Base-by-base conservation (phyloP, 306 rosid species). In the Corylus americana region DNA sequence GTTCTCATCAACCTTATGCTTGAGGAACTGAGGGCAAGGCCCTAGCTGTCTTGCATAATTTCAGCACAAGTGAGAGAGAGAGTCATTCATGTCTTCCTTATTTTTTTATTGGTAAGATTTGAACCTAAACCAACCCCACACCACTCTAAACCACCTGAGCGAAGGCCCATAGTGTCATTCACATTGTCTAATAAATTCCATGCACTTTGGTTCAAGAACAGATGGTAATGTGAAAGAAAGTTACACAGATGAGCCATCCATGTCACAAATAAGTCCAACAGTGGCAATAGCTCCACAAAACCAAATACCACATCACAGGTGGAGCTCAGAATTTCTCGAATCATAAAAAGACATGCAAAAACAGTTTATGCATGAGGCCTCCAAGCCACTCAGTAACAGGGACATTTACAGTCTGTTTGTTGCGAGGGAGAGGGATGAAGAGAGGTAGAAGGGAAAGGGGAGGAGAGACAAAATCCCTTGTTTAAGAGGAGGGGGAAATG, bases 291-390 rank as follows among this genome's bases (percentile, higher is more conserved):
- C 45, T 42, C 45, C 45, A 42, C 45, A 42, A 42, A 42, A 31
- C 42, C 17, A 62, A 29, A 62, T 31, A 27, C 29, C 69, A 29
- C 69, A 29, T 27, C 16, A 62, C 69, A 62, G 35, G 44, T 1
- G 37, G 53, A 10, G 4, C 3, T 54, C 54, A 44, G 8, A 69
- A 69, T 69, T 61, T 70, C 66, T n/a, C 75, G 39, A 35, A 58
- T 66, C 25, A 20, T 14, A 61, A 79, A 5, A 72, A 48, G 77
- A 42, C 45, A 42, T 42, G 45, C 45, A 42, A 42, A 42, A 42
- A 27, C 42, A 20, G 17, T 31, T 68, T 64, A 64, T 50, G 62
- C 61, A 67, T 58, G 18, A 44, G 8, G 72, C 55, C 72, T 79
- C 70, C 31, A 47, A 70, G 70, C 47, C 45, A 39, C 70, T 35